Evolutionary conservation across 768 basidiomycete species (phyloP).

Genomic region (Tubosaeta sp.): DNA sequence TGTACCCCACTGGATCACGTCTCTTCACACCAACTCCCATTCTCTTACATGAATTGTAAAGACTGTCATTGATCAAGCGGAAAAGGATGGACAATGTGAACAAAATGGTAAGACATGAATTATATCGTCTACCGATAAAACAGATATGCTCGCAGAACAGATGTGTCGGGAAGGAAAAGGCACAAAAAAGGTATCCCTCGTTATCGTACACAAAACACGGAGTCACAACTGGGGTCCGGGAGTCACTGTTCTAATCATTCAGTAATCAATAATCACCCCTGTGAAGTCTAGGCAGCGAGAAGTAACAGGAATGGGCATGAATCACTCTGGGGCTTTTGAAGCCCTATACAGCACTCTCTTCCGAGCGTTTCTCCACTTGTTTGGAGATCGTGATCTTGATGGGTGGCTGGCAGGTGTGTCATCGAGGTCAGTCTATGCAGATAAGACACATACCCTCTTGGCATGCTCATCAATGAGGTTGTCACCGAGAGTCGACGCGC

Average conservation of each 20-base stretch:
- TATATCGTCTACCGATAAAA: not conserved
- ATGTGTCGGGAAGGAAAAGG: not conserved
- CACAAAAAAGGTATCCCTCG: not conserved
- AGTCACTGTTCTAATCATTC: not conserved
- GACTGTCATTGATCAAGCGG: not conserved
- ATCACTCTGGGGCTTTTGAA: no score
- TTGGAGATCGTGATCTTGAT: constrained; percentile 15
- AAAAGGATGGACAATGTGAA: not conserved
- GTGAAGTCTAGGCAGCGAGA: not conserved
- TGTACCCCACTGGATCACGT: not conserved
- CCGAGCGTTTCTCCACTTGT: constrained; percentile 2
- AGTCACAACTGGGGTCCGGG: not conserved
- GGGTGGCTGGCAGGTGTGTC: constrained; percentile 9
- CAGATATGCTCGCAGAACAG: not conserved
- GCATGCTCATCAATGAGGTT: constrained; percentile 1
- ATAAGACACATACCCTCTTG: constrained; percentile 5
- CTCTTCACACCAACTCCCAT: not conserved
- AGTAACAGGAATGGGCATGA: no score
- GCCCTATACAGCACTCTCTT: constrained; percentile 6
- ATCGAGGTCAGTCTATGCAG: not conserved
- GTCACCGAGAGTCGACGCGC: not conserved
- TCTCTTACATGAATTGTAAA: not conserved
- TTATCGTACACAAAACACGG: not conserved
- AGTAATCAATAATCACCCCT: not conserved
- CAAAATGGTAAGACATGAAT: not conserved